A percentile compares a stretch with the other conserved stretches of the same genome.
Conservation (phyloP, 306 rosid genomes). For the Aeschynomene evenia region DNA sequence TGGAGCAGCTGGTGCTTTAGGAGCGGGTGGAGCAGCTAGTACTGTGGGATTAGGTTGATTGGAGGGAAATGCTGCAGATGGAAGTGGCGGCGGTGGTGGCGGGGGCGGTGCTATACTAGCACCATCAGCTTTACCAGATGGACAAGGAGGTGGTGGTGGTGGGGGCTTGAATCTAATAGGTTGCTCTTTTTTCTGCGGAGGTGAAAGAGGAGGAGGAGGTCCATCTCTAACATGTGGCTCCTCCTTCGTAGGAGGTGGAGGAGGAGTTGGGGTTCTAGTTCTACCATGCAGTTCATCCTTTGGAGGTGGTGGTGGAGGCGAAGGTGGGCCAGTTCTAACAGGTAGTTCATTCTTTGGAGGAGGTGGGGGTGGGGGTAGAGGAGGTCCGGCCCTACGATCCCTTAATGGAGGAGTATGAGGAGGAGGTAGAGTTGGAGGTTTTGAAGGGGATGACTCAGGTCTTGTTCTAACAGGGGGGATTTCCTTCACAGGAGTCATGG, state of each 20-base stretch:
- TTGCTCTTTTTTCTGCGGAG: conserved; percentile 30
- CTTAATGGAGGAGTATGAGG: conserved; percentile 45
- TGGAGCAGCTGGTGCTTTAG: conserved; percentile 39
- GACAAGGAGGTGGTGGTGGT: conserved; percentile 49
- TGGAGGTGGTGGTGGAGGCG: conserved; percentile 21
- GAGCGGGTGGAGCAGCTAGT: conserved; percentile 26
- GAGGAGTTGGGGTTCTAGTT: conserved; percentile 20
- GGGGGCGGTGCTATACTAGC: conserved; percentile 27
- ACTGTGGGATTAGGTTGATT: conserved; percentile 27
- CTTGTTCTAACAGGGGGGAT: conserved; percentile 36
- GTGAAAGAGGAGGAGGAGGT: conserved; percentile 25
- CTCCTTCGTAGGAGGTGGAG: conserved; percentile 24
- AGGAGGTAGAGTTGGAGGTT: conserved; percentile 44
- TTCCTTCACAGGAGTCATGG: conserved; percentile 27
- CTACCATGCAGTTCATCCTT: conserved; percentile 20
- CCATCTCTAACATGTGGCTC: neutral
- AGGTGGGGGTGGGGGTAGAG: conserved; percentile 42
- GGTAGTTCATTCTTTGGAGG: conserved; percentile 31
- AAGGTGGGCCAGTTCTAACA: conserved; percentile 1
- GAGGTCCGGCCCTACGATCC: conserved; percentile 32
- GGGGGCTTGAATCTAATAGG: conserved; percentile 31
- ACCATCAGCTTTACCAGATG: conserved; percentile 29
- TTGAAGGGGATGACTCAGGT: conserved; percentile 29
- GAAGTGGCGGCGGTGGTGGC: conserved; percentile 29
- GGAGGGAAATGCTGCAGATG: conserved; percentile 31